A percentile compares a stretch with the other conserved stretches of the same genome.
phyloP scores from a whole-genome alignment of 2,329 filamentous ascomycete genomes.

The Geosmithia flava region DNA sequence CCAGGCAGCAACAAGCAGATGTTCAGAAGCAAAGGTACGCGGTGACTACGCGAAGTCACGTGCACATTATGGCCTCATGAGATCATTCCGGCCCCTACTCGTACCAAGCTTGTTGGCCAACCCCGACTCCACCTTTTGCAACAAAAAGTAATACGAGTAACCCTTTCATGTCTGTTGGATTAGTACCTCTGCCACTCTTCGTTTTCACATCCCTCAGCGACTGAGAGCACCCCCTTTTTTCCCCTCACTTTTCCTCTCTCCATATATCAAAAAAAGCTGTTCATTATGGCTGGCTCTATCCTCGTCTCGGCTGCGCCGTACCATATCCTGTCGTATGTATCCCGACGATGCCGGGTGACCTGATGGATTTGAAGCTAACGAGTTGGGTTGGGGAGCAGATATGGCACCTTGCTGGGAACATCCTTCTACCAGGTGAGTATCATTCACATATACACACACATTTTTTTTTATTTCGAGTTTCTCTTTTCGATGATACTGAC shows the following conservation, averaged over 20 bases:
- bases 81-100: not conserved
- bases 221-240: not conserved
- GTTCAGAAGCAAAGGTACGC: slow-evolving; percentile 7
- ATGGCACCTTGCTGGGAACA: slow-evolving; percentile 76
- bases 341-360: not conserved
- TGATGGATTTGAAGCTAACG: slow-evolving; percentile 7
- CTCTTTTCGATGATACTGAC: not conserved
- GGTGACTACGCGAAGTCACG: slow-evolving; percentile 16
- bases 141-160: not conserved
- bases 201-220: no score
- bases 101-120: not conserved
- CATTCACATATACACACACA: not conserved
- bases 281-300: slow-evolving; percentile 19
- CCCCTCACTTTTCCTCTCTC: not conserved
- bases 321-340: slow-evolving; percentile 58
- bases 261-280: no score
- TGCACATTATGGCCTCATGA: slow-evolving; percentile 6
- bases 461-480: not conserved
- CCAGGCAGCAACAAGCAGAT: not conserved
- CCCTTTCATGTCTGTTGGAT: no score
- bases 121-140: not conserved
- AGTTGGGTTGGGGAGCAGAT: slow-evolving; percentile 37
- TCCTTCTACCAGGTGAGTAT: slow-evolving; percentile 66
- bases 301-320: slow-evolving; percentile 58
- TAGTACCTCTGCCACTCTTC: not conserved